Evolutionary conservation across 2,329 filamentous ascomycete genomes (phyloP).

Genomic region (Alternaria sp.): DNA sequence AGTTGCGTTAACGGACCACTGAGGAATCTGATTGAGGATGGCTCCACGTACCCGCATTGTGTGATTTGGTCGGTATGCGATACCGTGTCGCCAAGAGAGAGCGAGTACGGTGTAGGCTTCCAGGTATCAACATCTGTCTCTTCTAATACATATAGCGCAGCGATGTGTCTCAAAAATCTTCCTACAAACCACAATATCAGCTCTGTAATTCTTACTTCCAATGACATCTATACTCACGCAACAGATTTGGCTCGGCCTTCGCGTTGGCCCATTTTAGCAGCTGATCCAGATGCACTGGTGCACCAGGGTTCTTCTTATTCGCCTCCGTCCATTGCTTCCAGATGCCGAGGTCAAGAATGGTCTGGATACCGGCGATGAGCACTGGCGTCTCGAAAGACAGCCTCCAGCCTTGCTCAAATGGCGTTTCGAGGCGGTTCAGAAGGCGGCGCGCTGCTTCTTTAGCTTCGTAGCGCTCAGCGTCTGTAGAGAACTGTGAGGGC

Average conservation of each 20-base stretch:
- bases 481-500: background rate
- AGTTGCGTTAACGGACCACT: background rate
- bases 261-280: conserved; percentile 6
- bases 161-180: conserved; percentile 4
- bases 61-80: conserved; percentile 11
- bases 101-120: conserved; percentile 13
- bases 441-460: conserved; percentile 12
- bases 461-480: conserved; percentile 4
- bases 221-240: background rate
- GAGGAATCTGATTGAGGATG: fast-evolving
- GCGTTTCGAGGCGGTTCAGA: conserved; percentile 7
- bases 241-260: conserved; percentile 1
- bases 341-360: conserved; percentile 2
- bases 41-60: conserved; percentile 4
- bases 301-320: conserved; percentile 2
- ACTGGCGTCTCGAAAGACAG: conserved; percentile 7
- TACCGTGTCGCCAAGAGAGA: conserved; percentile 8
- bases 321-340: conserved; percentile 12
- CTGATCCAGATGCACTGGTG: conserved; percentile 1
- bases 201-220: too few relatives aligned
- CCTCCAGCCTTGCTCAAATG: conserved; percentile 12
- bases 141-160: conserved; percentile 8
- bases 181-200: background rate
- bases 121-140: conserved; percentile 8
- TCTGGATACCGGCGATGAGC: conserved; percentile 9